Percentiles rank a stretch among this genome's conserved stretches.
These are phyloP conservation scores for Talaromyces piceae DNA, from an alignment of 2,329 filamentous ascomycete genomes.

Conservation along the genomic window DNA sequence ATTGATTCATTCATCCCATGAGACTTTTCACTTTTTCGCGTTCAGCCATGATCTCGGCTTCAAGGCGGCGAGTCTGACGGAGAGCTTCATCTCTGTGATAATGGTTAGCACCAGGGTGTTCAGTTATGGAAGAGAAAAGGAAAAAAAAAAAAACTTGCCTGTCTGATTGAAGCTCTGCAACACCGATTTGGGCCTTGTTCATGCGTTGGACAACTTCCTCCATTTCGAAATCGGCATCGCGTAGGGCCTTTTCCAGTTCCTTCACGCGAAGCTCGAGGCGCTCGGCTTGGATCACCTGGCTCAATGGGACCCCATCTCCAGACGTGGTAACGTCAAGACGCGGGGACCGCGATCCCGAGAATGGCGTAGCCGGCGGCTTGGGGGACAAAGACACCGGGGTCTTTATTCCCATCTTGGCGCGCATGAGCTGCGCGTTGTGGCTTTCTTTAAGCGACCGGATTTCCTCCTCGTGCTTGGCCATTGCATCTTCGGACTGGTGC, in stretches of 20 bases:
- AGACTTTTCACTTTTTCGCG: conserved; percentile 50
- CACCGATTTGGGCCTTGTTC: conserved; percentile 76
- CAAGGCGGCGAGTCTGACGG: conserved; percentile 61
- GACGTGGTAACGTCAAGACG: conserved; percentile 55
- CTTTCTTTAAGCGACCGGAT: conserved; percentile 67
- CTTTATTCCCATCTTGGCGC: conserved; percentile 53
- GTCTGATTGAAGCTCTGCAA: conserved; percentile 62
- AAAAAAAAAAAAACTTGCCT: conserved; percentile 26
- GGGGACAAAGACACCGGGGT: conserved; percentile 44
- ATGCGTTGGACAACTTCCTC: conserved; percentile 74
- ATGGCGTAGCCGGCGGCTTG: conserved; percentile 55
- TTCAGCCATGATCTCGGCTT: conserved; percentile 60
- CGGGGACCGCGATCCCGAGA: conserved; percentile 53
- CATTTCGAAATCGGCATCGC: conserved; percentile 72
- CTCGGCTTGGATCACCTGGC: conserved; percentile 66
- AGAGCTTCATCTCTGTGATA: conserved; percentile 59
- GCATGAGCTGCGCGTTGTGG: conserved; percentile 67
- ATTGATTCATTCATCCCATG: conserved; percentile 21
- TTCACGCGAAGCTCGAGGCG: conserved; percentile 68
- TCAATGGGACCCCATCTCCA: conserved; percentile 51
- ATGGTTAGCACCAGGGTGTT: conserved; percentile 9
- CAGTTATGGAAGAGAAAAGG: conserved; percentile 14
- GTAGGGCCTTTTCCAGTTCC: conserved; percentile 75
- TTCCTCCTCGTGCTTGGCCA: conserved; percentile 80
- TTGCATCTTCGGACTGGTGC: conserved; percentile 74